Conservation (phyloP, 108 stramenopile species). For the Cyclotella sp. region DNA sequence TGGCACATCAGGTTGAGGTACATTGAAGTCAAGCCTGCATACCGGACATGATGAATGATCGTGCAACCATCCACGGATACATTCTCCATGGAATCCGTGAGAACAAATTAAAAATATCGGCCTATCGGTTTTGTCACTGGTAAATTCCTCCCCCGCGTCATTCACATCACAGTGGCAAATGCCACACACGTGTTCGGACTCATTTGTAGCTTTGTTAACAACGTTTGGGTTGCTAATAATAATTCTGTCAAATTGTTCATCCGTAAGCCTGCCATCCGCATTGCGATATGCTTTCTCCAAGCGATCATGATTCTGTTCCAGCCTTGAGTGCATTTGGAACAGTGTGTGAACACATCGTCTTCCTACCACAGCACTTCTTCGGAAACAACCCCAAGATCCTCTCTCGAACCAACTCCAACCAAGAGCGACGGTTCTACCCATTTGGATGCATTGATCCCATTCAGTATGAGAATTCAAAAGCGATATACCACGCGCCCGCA, state of each 20-base stretch:
- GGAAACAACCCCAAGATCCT: constrained; percentile 50
- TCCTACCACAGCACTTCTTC: constrained; percentile 49
- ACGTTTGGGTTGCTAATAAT: constrained; percentile 16
- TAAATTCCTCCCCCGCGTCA: constrained; percentile 12
- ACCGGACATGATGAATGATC: constrained; percentile 46
- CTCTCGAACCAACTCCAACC: constrained; percentile 56
- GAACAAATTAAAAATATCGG: constrained; percentile 45
- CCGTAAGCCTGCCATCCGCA: constrained; percentile 45
- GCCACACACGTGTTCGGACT: constrained; percentile 30
- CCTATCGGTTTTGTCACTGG: constrained; percentile 4
- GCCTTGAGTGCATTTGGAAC: constrained; percentile 54
- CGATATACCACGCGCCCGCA: constrained; percentile 40
- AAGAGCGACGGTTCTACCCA: constrained; percentile 47
- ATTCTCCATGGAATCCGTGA: constrained; percentile 46
- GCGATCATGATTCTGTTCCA: constrained; percentile 35
- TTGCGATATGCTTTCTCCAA: constrained; percentile 49
- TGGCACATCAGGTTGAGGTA: neutral
- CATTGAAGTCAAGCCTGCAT: constrained; percentile 45
- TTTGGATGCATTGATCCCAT: constrained; percentile 55
- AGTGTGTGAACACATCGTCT: constrained; percentile 43
- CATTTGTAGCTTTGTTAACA: constrained; percentile 5
- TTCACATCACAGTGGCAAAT: constrained; percentile 49
- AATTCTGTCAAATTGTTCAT: constrained; percentile 27
- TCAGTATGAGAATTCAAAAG: constrained; percentile 37
- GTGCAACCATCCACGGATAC: constrained; percentile 51